Evolutionary conservation across 768 basidiomycete species (phyloP), one percentile per base, ranked within the genome.

Genomic region (Gloeophyllum trabeum): DNA sequence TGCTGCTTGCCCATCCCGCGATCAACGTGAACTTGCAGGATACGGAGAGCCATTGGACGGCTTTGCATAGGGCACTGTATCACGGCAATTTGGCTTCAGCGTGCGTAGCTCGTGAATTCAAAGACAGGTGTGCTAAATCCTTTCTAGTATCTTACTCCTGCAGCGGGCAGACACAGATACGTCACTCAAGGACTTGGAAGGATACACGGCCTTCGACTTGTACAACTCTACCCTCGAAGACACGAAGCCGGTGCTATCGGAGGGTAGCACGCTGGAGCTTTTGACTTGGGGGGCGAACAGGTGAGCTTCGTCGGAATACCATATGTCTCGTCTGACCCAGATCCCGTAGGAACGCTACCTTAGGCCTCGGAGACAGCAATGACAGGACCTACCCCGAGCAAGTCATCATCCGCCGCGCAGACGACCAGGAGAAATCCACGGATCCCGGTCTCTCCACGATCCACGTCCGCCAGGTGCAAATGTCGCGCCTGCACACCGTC

Each of bases 401-500:
- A 35, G 79, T 94, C 16, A 51, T 67, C 37, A 60, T 90, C 40
- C 62, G 54, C 43, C 36, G 10, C 20, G 10, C 36, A 6, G 36
- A 48, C 3, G 39, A 45, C 23, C 36, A 48, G 13, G 46, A 44
- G 35, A 43, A 40, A 26, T 45, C 44, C 3, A 46, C 75, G 18
- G 53, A 64, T 7, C 65, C 64, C 13, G 66, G 77, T 36, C 85
- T 93, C 52, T 62, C 69, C 24, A 75, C 79, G 2, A 64, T 85
- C 24, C 69, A 66, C 13, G 77, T 83, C 12, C 71, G 68, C 19
- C 71, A 80, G 38, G 66, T 92, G 18, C 68, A 66, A 42, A 93
- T 97, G 91, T 81, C 87, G 16, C 86, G 76, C 52, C 63, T 98
- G 18, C 93, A 97, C 51, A 93, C 91, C n/a, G 82, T 14, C 23